phyloP scores from a whole-genome alignment of 352 stramenopile species.

The Phytopythium vexans region DNA sequence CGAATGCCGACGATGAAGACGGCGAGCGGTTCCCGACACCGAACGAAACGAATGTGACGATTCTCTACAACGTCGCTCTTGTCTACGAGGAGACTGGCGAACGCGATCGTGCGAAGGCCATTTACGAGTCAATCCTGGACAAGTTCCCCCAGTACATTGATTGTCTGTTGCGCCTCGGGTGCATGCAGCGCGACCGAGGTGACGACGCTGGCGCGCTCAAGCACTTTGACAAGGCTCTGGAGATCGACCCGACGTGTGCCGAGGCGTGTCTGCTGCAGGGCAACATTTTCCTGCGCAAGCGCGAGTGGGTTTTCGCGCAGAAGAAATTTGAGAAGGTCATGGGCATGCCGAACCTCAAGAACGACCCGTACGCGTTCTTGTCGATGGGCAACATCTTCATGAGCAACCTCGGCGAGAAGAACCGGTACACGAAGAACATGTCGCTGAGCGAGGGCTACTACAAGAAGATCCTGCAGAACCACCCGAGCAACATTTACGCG shows the following conservation, averaged over 20 bases:
- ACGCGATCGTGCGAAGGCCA: constrained; percentile 84
- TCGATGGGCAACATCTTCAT: constrained; percentile 99
- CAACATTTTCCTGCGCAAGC: constrained; percentile 94
- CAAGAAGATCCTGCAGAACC: constrained; percentile 92
- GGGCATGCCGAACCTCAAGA: constrained; percentile 93
- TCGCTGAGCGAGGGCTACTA: constrained; percentile 94
- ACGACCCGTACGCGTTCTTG: constrained; percentile 96
- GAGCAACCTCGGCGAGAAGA: constrained; percentile 94
- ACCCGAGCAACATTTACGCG: constrained; percentile 94
- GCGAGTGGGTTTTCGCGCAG: constrained; percentile 93
- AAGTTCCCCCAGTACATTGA: constrained; percentile 94
- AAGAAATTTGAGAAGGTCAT: constrained; percentile 94
- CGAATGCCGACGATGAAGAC: constrained; percentile 31
- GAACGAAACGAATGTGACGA: constrained; percentile 85
- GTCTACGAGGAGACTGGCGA: constrained; percentile 93
- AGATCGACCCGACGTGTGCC: constrained; percentile 87
- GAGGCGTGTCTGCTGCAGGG: constrained; percentile 94
- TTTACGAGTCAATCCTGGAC: constrained; percentile 94
- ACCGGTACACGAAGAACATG: constrained; percentile 96
- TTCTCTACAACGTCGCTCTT: constrained; percentile 95
- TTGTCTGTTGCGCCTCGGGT: constrained; percentile 92
- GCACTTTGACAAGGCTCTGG: constrained; percentile 92
- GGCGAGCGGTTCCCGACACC: constrained; percentile 42
- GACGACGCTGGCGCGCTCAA: constrained; percentile 87
- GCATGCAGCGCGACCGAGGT: constrained; percentile 92